phyloP scores from a whole-genome alignment of 2,329 filamentous ascomycete species.

The Thelonectria rubi region DNA sequence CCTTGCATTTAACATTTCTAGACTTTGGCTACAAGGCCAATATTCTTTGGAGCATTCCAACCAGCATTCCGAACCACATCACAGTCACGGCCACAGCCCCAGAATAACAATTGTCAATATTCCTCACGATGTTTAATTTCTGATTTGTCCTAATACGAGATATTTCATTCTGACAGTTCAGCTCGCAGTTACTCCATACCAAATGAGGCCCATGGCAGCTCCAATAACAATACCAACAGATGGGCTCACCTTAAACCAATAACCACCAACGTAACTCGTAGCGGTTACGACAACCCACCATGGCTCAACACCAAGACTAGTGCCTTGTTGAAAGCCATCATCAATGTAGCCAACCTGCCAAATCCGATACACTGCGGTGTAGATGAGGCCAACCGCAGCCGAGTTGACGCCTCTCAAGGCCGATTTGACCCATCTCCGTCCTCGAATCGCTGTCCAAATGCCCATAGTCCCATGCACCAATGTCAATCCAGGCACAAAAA shows the following conservation, averaged over 20 bases:
- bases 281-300: constrained; percentile 72
- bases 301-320: constrained; percentile 64
- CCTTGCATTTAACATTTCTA: not conserved
- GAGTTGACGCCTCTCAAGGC: constrained; percentile 66
- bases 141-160: too few species aligned
- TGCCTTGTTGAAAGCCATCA: constrained; percentile 56
- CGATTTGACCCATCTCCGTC: constrained; percentile 56
- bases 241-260: constrained; percentile 45
- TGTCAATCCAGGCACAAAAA: constrained; percentile 61
- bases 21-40: not conserved
- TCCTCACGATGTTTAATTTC: too few species aligned
- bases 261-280: constrained; percentile 56
- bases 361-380: constrained; percentile 70
- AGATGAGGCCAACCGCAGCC: constrained; percentile 68
- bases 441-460: constrained; percentile 62
- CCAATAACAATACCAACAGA: constrained; percentile 48
- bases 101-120: too few species aligned
- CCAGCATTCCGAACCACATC: not conserved
- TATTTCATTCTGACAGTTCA: too few species aligned
- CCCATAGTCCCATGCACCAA: constrained; percentile 62
- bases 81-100: too few species aligned
- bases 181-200: constrained; percentile 34
- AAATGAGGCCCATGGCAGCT: constrained; percentile 46
- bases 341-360: constrained; percentile 70
- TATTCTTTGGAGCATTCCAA: not conserved